phyloP scores from a whole-genome alignment of 169 alveolate species.

The Babesia gibsoni region DNA sequence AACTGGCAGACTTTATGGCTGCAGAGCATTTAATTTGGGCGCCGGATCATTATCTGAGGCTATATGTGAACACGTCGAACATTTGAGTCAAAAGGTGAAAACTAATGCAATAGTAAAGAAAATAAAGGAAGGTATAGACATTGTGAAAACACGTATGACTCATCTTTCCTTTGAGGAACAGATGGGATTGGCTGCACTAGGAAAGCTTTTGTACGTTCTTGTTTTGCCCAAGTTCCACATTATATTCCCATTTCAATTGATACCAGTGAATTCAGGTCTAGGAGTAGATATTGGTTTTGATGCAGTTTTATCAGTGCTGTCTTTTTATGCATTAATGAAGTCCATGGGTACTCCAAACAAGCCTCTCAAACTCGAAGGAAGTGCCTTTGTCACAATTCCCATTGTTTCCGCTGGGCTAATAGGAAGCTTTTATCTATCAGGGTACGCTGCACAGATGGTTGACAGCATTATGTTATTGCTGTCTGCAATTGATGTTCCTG shows the following conservation, averaged over 20 bases:
- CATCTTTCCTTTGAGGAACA: conserved; percentile 28
- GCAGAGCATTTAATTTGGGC: not conserved
- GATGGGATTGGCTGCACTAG: conserved; percentile 8
- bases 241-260: conserved; percentile 40
- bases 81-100: not conserved
- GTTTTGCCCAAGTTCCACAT: conserved; percentile 17
- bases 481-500: conserved; percentile 39
- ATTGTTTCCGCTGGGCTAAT: conserved; percentile 29
- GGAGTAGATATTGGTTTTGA: conserved; percentile 44
- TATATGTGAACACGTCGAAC: not conserved
- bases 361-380: not conserved
- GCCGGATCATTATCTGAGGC: not conserved
- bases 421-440: conserved; percentile 33
- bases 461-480: conserved; percentile 23
- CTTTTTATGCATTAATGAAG: conserved; percentile 14
- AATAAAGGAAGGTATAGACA: not conserved
- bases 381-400: not conserved
- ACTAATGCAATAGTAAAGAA: not conserved
- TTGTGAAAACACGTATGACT: not conserved
- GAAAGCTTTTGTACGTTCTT: conserved; percentile 5
- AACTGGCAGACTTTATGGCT: not conserved
- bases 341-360: not conserved
- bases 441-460: conserved; percentile 15
- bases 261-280: conserved; percentile 41
- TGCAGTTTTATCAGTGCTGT: conserved; percentile 28